These are phyloP conservation scores for Musa beccarii DNA, from an alignment of 176 grass and related monocot species.

Conservation along the genomic window DNA sequence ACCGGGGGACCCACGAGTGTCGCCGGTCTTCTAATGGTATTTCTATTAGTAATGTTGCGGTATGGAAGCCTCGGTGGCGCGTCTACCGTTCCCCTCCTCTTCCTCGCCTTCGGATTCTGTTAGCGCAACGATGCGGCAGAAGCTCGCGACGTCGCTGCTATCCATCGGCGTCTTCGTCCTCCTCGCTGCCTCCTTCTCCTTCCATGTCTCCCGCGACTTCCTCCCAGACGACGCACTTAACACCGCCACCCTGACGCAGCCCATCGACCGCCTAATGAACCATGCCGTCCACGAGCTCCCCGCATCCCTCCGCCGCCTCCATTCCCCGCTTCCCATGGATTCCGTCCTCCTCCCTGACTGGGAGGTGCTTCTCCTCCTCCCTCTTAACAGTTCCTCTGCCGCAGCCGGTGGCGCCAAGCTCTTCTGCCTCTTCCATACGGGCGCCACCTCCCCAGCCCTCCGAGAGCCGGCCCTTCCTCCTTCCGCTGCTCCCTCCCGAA, in stretches of 20 bases:
- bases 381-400: not conserved
- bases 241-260: not conserved
- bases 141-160: not conserved
- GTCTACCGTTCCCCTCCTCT: not conserved
- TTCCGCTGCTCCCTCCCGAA: slow-evolving; percentile 42
- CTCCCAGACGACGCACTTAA: not conserved
- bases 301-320: not conserved
- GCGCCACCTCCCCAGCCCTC: slow-evolving; percentile 30
- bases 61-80: no score
- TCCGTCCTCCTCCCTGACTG: slow-evolving; percentile 51
- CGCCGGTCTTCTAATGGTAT: no score
- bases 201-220: not conserved
- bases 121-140: not conserved
- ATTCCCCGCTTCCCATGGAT: not conserved
- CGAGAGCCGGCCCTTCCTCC: slow-evolving; percentile 9
- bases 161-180: not conserved
- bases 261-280: not conserved
- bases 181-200: not conserved
- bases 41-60: no score
- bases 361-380: slow-evolving; percentile 49
- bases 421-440: slow-evolving; percentile 36
- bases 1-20: no score
- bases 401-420: not conserved
- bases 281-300: not conserved
- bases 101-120: not conserved